Evolutionary conservation across 2,329 filamentous ascomycete species (phyloP).

Genomic region (Alternaria sp.): DNA sequence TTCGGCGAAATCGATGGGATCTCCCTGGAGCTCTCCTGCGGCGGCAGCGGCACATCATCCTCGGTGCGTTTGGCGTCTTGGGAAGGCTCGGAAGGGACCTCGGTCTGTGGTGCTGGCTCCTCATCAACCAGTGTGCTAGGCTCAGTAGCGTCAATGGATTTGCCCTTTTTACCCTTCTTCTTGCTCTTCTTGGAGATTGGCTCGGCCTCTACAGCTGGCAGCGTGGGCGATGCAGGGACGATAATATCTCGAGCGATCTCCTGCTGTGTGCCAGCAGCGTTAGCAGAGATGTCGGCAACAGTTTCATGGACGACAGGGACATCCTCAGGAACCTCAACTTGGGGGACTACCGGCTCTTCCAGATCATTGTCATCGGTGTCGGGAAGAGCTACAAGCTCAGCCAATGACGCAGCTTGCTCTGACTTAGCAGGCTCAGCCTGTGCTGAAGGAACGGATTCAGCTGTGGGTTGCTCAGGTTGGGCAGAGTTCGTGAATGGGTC

Average conservation of each 20-base stretch:
- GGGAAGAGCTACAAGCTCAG: slow-evolving; percentile 8
- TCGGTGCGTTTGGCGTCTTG: slow-evolving; percentile 9
- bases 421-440: neutral
- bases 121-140: slow-evolving; percentile 17
- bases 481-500: neutral
- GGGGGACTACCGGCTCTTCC: neutral
- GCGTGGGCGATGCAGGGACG: slow-evolving; percentile 1
- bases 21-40: slow-evolving; percentile 2
- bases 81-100: slow-evolving; percentile 7
- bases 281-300: neutral
- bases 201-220: slow-evolving; percentile 14
- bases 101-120: slow-evolving; percentile 13
- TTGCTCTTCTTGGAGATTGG: slow-evolving; percentile 30
- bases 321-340: neutral
- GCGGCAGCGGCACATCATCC: neutral
- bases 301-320: neutral
- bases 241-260: slow-evolving; percentile 16
- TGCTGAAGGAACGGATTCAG: slow-evolving; percentile 3
- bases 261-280: neutral
- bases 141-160: slow-evolving; percentile 20
- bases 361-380: slow-evolving; percentile 2
- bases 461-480: neutral
- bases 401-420: neutral
- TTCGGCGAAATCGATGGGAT: slow-evolving; percentile 16
- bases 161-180: slow-evolving; percentile 37